Evolutionary conservation across 1,284 basidiomycete species (phyloP), one percentile per base, ranked within the genome.

Genomic region (Cryptococcus sp.): DNA sequence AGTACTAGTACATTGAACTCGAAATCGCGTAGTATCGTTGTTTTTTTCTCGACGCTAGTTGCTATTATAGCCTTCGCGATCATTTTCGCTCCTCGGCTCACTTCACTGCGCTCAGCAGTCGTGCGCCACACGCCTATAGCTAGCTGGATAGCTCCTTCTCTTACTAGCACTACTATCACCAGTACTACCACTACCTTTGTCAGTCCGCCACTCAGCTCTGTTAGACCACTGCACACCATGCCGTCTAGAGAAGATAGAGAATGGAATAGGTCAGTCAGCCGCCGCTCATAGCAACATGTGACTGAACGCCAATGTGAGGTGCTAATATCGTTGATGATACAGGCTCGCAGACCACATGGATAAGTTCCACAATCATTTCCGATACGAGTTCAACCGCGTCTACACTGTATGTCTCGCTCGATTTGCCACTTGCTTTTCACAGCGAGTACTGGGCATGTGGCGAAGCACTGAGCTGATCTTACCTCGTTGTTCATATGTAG

Each of bases 331-430:
- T n/a, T n/a, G n/a, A 23, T 38, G 38, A 16, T 40, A 29, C 54
- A 68, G 73, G 11, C 58, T 78, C 45, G 77, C 77, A 3, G 69
- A 68, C 11, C 58, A 63, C 5, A 78, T 78, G 77, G 64, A 73
- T 43, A 50, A 60, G 22, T 78, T 69, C 58, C 77, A 78, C 56
- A 56, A 54, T 13, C 69, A 73, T 50, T 78, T 77, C 59, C 50
- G 69, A 59, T 68, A 68, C 54, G 73, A 72, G 57, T 78, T 74
- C 57, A 63, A 70, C 19, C 54, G 65, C 25, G 64, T 74, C 3
- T 77, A 77, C 59, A 61, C 61, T 16, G 75, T 76, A 52, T 61
- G 72, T 63, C 17, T 13, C 25, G 15, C 15, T 46, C 44, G 46
- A 29, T 48, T 20, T 23, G 11, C 29, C 29, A 34, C 29, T 34